These are phyloP conservation scores for Kalmusia sp. DNA, from an alignment of 2,329 filamentous ascomycete genomes.

Conservation along the genomic window DNA sequence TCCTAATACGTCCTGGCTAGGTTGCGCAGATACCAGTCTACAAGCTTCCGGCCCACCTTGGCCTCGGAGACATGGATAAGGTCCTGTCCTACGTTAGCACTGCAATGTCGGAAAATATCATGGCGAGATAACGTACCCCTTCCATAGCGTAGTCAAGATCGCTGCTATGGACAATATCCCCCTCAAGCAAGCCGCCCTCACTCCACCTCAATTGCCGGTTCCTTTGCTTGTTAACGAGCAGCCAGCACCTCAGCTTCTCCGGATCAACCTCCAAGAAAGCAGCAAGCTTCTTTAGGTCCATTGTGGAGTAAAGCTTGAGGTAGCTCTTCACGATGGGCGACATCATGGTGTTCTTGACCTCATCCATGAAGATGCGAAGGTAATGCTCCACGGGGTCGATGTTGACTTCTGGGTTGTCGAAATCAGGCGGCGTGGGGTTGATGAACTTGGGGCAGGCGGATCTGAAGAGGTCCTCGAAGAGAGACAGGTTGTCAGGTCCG, in stretches of 20 bases:
- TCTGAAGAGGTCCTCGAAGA: constrained; percentile 98
- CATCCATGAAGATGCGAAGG: constrained; percentile 97
- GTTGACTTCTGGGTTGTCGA: constrained; percentile 95
- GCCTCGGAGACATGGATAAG: constrained; percentile 98
- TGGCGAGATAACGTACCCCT: constrained; percentile 69
- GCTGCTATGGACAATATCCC: constrained; percentile 89
- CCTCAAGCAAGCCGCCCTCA: constrained; percentile 87
- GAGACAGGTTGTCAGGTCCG: constrained; percentile 90
- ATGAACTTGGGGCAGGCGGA: constrained; percentile 99
- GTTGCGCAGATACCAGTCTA: constrained; percentile 99
- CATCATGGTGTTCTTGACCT: constrained; percentile 99
- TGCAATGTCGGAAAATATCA: constrained; percentile 1
- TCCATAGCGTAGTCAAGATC: constrained; percentile 98
- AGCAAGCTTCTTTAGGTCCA: constrained; percentile 98
- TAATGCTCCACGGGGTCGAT: constrained; percentile 98
- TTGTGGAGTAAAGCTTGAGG: constrained; percentile 98
- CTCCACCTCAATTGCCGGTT: constrained; percentile 95
- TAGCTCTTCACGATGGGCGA: constrained; percentile 98
- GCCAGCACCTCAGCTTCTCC: constrained; percentile 92
- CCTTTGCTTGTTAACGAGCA: constrained; percentile 98
- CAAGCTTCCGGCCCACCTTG: constrained; percentile 95
- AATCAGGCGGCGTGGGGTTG: constrained; percentile 94
- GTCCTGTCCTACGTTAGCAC: constrained; percentile 64
- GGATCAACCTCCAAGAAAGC: constrained; percentile 96
- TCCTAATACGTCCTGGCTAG: constrained; percentile 88